Evolutionary conservation across 2,329 filamentous ascomycete genomes (phyloP), one percentile per base, ranked within the genome.

Genomic region (Nothophaeocryptopus gaeumannii): DNA sequence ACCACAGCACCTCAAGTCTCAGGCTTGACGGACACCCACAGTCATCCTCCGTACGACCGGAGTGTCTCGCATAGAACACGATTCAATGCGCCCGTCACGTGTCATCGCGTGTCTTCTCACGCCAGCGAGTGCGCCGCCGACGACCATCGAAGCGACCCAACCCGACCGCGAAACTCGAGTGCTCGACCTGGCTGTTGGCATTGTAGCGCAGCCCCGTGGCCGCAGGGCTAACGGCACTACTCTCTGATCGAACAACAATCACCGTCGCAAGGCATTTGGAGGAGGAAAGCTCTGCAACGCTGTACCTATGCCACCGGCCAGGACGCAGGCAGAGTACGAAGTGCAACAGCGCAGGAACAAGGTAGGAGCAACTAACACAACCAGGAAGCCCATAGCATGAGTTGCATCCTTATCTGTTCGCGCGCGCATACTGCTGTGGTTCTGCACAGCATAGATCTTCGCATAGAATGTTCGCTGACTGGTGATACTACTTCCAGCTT

Each of bases 401-500:
- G 7, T 31, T 35, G 32, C 45, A 14, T 40, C 32, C 49, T 32
- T 16, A 11, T 34, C 46, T 36, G 37, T 42, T 16, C 26, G 34
- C 26, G 34, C 41, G 39, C 39, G 41, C 38, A 48, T 50, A 29
- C 34, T 32, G 35, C 46, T 14, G 29, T 14, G 31, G 26, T 37
- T 45, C 36, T 11, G 36, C 31, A 50, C 44, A 37, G 38, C 45
- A 34, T 45, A 41, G 13, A 12, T 35, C 13, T 26, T 44, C 33
- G 39, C 49, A 14, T 36, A 42, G 16, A 41, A 37, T 36, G 33
- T 20, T 47, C 26, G 45, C 54, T 55, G 46, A 52, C 35, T 10
- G 10, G 16, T 30, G 29, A 29, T 38, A 15, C 34, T 11, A 30
- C 31, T 32, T 41, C 38, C 71, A 96, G 91, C 91, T 99, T 78